Evolutionary conservation across 2,329 filamentous ascomycete species (phyloP).

Genomic region (Xylaria polymorpha): DNA sequence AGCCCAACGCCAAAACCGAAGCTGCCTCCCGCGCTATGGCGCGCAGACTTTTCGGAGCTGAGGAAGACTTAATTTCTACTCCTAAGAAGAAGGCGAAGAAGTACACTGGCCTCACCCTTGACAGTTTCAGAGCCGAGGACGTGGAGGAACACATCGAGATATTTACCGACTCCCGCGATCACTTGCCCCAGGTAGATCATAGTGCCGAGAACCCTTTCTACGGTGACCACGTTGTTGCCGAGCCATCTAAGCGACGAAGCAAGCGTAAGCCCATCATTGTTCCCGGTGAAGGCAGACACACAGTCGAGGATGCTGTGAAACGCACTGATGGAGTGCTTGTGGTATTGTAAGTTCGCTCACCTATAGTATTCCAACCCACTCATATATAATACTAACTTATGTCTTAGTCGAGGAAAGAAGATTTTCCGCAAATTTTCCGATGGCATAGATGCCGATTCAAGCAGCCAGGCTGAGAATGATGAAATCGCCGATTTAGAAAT

Average conservation of each 20-base stretch:
- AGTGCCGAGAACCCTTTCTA: constrained; percentile 79
- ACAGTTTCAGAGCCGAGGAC: constrained; percentile 69
- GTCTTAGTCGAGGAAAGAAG: constrained; percentile 78
- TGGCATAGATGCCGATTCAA: constrained; percentile 51
- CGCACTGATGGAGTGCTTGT: constrained; percentile 80
- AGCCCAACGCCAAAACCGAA: constrained; percentile 62
- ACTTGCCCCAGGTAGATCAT: constrained; percentile 74
- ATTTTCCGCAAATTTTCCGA: constrained; percentile 76
- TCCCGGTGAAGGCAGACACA: constrained; percentile 67
- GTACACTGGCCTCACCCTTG: constrained; percentile 64
- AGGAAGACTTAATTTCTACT: constrained; percentile 68
- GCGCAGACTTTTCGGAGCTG: constrained; percentile 70
- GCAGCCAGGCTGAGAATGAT: constrained; percentile 50
- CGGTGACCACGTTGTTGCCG: constrained; percentile 56
- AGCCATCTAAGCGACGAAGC: constrained; percentile 61
- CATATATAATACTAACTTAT: constrained; percentile 40
- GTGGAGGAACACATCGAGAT: constrained; percentile 73
- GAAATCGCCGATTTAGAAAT: constrained; percentile 31
- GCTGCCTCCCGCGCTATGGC: constrained; percentile 66
- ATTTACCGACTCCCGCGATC: constrained; percentile 83
- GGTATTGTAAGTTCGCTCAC: constrained; percentile 73
- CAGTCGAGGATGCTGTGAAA: constrained; percentile 70
- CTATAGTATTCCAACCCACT: constrained; percentile 24
- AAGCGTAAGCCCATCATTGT: constrained; percentile 66
- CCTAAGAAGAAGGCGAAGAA: constrained; percentile 70